Base-by-base conservation (phyloP, 2,329 filamentous ascomycete genomes). In the Penicillium rolfsii region DNA sequence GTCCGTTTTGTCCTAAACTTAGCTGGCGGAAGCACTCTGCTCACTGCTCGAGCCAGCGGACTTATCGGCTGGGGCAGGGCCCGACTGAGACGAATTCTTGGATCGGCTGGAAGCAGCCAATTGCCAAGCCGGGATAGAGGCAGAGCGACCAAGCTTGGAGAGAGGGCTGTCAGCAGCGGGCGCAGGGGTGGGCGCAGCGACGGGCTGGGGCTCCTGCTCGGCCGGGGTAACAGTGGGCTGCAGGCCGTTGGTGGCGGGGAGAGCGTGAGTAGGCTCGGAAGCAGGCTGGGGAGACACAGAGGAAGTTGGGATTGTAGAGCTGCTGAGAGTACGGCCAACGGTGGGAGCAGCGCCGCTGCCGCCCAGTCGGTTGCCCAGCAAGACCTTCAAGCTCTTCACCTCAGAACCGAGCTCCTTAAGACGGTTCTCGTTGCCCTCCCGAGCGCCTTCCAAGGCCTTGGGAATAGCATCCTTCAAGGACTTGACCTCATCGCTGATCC, bases 351-450 rank as follows among this genome's bases (percentile, higher is more conserved):
- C 70, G 38, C 72, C 67, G 58, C 71, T 66, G 59, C 70, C 74
- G 64, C 80, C 79, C 48, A 89, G 82, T 46, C 87, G 80, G 74
- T 88, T 89, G 36, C 83, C 83, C 54, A 99, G 87, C 56, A 99
- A 82, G 2, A 91, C 91, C 84, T 97, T 98, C 70, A 99, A 81
- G 74, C 93, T 97, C 81, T 91, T 92, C 70, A 99, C 83, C 78
- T 99, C 95, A 6, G 84, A 85, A 67, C 91, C 91, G 67, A 99
- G 86, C 70, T 98, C 95, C 76, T 88, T 90, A 60, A 99, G 81
- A 52, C 93, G 85, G 66, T 82, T 85, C 73, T 98, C 93, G 28
- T 91, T 91, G 57, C 87, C 84, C 63, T 94, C 91, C 78, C 94
- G 94, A 73, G 97, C 92, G 56, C 89, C 90, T 65, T 95, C 88